These are phyloP conservation scores for Polytrichum formosum DNA, from an alignment of 225 moss, liverwort and hornwort species.

Conservation along the genomic window DNA sequence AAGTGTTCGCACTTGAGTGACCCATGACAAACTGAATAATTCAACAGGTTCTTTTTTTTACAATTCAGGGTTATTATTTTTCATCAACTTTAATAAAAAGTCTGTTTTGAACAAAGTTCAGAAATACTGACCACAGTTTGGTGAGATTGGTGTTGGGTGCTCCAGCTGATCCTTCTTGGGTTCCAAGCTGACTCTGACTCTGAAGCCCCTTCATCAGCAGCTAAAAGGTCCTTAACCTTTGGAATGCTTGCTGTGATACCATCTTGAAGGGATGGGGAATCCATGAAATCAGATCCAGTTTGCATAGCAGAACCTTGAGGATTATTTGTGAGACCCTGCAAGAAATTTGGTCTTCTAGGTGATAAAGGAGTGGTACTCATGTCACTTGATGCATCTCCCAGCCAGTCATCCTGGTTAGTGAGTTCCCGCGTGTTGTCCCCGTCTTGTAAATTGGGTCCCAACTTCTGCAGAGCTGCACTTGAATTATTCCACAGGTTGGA, in stretches of 20 bases:
- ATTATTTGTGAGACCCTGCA: conserved; percentile 21
- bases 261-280: conserved; percentile 39
- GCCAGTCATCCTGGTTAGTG: conserved; percentile 29
- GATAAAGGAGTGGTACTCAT: conserved; percentile 56
- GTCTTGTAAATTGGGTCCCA: conserved; percentile 19
- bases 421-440: conserved; percentile 26
- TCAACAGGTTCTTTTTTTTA: too few species aligned
- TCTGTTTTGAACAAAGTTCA: background rate
- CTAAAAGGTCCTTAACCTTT: conserved; percentile 39
- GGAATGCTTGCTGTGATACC: conserved; percentile 41
- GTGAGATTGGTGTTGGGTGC: conserved; percentile 26
- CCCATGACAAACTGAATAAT: too few species aligned
- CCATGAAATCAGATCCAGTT: conserved; percentile 17
- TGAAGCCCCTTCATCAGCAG: conserved; percentile 40
- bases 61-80: too few species aligned
- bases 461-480: conserved; percentile 15
- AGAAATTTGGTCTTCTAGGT: conserved; percentile 20
- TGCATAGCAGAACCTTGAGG: conserved; percentile 15
- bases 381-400: conserved; percentile 56
- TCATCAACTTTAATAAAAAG: background rate
- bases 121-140: conserved; percentile 29
- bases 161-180: conserved; percentile 51
- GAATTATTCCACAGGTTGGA: conserved; percentile 21
- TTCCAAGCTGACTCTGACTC: conserved; percentile 38
- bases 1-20: background rate